Evolutionary conservation across 306 rosid genomes (phyloP).

Genomic region (Casuarina cunninghamiana): DNA sequence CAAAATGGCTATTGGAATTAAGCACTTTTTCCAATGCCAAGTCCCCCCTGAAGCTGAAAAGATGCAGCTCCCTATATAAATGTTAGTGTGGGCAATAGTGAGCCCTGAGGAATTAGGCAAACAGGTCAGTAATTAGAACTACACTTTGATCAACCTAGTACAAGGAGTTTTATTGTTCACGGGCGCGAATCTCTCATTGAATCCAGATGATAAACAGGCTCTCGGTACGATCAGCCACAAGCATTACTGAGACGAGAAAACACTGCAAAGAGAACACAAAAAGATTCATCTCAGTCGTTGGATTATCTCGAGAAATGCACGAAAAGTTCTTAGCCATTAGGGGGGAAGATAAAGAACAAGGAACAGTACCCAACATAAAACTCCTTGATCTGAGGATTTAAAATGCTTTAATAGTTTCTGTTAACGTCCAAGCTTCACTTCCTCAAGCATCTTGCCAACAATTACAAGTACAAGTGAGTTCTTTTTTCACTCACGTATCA

Average conservation of each 20-base stretch:
- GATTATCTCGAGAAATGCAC: neutral
- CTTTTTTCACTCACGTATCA: no score
- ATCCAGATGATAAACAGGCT: slow-evolving; percentile 63
- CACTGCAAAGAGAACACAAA: slow-evolving; percentile 18
- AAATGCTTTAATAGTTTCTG: slow-evolving; percentile 33
- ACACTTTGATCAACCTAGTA: slow-evolving; percentile 59
- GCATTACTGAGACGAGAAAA: slow-evolving; percentile 28
- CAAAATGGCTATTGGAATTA: neutral
- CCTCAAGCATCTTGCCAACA: slow-evolving; percentile 77
- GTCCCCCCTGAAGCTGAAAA: neutral
- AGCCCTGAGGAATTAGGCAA: slow-evolving; percentile 1
- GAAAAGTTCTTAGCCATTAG: neutral
- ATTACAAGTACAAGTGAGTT: slow-evolving; percentile 13
- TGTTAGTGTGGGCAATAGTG: neutral
- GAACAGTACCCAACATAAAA: slow-evolving; percentile 63
- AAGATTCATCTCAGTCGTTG: neutral
- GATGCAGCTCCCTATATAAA: neutral
- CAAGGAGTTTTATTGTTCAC: slow-evolving; percentile 76
- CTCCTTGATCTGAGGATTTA: slow-evolving; percentile 71
- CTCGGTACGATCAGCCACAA: slow-evolving; percentile 70
- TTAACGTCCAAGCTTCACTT: slow-evolving; percentile 69
- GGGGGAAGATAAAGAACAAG: slow-evolving; percentile 13
- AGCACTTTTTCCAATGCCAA: neutral
- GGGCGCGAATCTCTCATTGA: slow-evolving; percentile 55
- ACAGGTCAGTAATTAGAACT: slow-evolving; percentile 15